phyloP scores from a whole-genome alignment of 2,329 filamentous ascomycete species.

The Penicillium sp. region DNA sequence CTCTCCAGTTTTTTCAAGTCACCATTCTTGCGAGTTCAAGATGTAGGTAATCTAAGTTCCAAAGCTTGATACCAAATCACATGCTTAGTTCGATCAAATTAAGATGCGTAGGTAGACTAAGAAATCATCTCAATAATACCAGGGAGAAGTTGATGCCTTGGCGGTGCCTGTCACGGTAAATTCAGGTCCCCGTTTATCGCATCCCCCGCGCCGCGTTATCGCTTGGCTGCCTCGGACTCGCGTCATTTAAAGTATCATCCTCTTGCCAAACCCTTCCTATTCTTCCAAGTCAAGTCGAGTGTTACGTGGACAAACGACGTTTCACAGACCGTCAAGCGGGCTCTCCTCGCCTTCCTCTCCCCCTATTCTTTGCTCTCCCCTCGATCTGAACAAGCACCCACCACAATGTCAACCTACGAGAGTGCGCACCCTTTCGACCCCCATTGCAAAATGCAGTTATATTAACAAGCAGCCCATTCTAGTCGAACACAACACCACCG shows the following conservation, averaged over 20 bases:
- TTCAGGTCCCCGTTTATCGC: not conserved
- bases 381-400: constrained; percentile 4
- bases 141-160: too few relatives aligned
- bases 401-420: constrained; percentile 44
- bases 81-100: too few relatives aligned
- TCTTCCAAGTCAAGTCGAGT: constrained; percentile 1
- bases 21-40: too few relatives aligned
- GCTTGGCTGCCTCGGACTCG: constrained; percentile 17
- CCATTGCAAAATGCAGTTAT: not conserved
- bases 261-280: not conserved
- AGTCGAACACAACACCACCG: constrained; percentile 45
- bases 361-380: constrained; percentile 6
- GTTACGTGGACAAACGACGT: constrained; percentile 6
- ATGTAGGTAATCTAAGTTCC: too few relatives aligned
- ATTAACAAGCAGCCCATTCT: constrained; percentile 3
- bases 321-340: constrained; percentile 11
- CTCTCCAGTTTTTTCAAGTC: too few relatives aligned
- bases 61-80: too few relatives aligned
- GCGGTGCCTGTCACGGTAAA: too few relatives aligned
- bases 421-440: constrained; percentile 22
- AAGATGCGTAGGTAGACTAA: too few relatives aligned
- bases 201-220: constrained; percentile 21
- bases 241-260: not conserved
- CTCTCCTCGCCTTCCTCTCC: constrained; percentile 6
- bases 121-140: too few relatives aligned